Conservation (phyloP, 495 filamentous ascomycete genomes). For the Tuber melanosporum region DNA sequence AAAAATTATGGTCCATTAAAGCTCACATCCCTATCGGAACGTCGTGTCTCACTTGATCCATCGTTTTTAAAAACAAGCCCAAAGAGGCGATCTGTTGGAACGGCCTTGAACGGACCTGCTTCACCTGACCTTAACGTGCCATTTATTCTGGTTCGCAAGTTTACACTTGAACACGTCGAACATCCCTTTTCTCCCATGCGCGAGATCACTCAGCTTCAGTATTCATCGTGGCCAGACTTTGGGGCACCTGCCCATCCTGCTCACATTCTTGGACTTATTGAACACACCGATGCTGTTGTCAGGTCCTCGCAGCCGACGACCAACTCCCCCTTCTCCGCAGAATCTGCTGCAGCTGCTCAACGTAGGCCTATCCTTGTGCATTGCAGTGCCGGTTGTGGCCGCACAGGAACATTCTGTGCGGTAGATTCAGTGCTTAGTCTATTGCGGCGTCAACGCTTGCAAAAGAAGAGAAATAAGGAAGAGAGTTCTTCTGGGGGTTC, state of each 20-base stretch:
- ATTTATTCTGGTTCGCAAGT: constrained; percentile 77
- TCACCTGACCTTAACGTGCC: constrained; percentile 52
- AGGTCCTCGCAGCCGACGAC: constrained; percentile 40
- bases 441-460: constrained; percentile 67
- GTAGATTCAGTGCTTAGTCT: constrained; percentile 92
- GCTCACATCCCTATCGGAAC: constrained; percentile 71
- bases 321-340: constrained; percentile 39
- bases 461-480: constrained; percentile 27
- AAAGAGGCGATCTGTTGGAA: constrained; percentile 46
- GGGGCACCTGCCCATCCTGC: constrained; percentile 82
- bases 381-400: constrained; percentile 90
- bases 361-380: constrained; percentile 79
- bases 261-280: constrained; percentile 78
- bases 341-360: constrained; percentile 41
- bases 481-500: constrained; percentile 34
- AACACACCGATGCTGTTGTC: constrained; percentile 51
- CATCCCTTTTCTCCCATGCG: constrained; percentile 80
- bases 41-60: constrained; percentile 66
- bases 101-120: constrained; percentile 33
- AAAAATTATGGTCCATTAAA: constrained; percentile 72
- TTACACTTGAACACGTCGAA: constrained; percentile 67
- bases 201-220: constrained; percentile 92
- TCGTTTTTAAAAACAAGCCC: constrained; percentile 42
- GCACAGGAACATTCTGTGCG: constrained; percentile 93
- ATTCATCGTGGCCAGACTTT: constrained; percentile 92